These are phyloP conservation scores for Arxiozyma slooffiae DNA, from an alignment of 1,139 yeast species.

Conservation along the genomic window DNA sequence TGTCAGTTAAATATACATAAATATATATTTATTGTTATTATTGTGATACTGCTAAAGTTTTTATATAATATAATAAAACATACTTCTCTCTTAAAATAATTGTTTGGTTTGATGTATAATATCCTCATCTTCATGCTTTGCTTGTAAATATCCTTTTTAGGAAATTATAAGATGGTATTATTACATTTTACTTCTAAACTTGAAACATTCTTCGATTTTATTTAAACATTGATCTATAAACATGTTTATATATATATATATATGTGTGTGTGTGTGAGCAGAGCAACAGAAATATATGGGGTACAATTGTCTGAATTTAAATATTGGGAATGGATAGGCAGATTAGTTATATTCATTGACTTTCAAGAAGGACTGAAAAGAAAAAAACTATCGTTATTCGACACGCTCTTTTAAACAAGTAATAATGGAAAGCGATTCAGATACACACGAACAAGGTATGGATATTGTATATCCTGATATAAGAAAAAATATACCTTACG, in stretches of 20 bases:
- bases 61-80: too few relatives aligned
- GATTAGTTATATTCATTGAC: neutral
- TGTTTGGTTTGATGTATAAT: too few relatives aligned
- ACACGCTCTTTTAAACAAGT: too few relatives aligned
- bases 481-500: slow-evolving; percentile 30
- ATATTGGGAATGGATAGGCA: neutral
- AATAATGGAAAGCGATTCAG: neutral
- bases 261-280: too few relatives aligned
- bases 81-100: neutral
- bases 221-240: neutral
- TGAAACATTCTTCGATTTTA: neutral
- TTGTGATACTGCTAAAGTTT: neutral
- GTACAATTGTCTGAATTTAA: neutral
- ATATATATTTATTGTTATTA: too few relatives aligned
- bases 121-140: neutral
- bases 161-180: slow-evolving; percentile 1
- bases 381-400: too few relatives aligned
- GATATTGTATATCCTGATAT: slow-evolving; percentile 26
- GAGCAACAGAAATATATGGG: neutral
- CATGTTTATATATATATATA: neutral
- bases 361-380: neutral
- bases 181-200: neutral
- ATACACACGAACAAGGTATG: neutral
- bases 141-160: slow-evolving; percentile 8
- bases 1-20: too few relatives aligned